Evolutionary conservation across 2,329 filamentous ascomycete genomes (phyloP), one percentile per base, ranked within the genome.

Genomic region (Sporothrix luriei): DNA sequence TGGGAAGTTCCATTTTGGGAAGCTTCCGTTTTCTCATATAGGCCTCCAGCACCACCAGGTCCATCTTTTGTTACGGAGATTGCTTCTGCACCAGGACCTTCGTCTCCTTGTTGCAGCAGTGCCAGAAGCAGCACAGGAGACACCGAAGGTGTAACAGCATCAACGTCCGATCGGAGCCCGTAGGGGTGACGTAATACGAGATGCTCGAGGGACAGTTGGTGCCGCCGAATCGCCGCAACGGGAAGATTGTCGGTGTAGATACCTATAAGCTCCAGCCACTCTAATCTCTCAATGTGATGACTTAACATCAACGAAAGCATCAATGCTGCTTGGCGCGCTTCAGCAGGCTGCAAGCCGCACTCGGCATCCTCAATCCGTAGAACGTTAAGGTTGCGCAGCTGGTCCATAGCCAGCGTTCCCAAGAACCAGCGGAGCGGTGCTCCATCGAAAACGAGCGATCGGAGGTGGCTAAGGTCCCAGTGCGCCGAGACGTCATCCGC

Each of bases 401-500:
- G 75, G 4, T 70, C 24, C 24, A 81, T 79, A 6, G 74, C 72
- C 6, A 84, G 76, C 0, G 83, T 83, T 9, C 73, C 72, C 13
- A 85, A 77, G 62, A 85, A 84, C 54, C 79, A 79, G 72, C 77
- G 79, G 14, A 82, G 73, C 1, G 83, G 82, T 4, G 84, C 80
- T 33, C 80, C 80, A 33, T 81, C 72, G 46, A 84, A 76, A 40
- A 79, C 75, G 9, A 85, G 77, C 2, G 76, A 78, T 26, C 76
- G 74, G 38, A 85, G 77, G n/a, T 72, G 72, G 4, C 81, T 81
- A 71, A 85, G 80, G 73, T 84, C 78, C 83, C 83, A 85, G 69
- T 84, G 82, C 21, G 71, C 72, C 1, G 69, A 72, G 5, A 83
- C 82, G 4, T 79, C 79, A 2, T 78, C 75, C 0, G 73, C 62